Evolutionary conservation across 1,139 yeast genomes (phyloP), one percentile per base, ranked within the genome.

Genomic region (Suhomyces taliae): DNA sequence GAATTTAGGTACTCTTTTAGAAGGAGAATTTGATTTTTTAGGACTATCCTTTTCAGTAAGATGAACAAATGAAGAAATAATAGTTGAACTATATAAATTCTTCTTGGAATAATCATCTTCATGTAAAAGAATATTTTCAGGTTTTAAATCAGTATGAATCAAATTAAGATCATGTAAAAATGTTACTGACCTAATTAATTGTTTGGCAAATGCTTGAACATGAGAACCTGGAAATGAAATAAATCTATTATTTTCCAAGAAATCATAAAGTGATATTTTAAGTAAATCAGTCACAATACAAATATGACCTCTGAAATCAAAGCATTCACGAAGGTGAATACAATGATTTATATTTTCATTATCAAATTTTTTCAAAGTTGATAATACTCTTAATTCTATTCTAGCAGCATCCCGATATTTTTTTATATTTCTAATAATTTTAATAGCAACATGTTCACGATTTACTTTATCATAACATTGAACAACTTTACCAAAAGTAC

Each of bases 401-500:
- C 83, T 83, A 7, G 96, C 95, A 1, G 96, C 97, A 62, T 85
- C 91, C 50, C 93, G 70, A 60, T 87, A 87, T 65, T 87, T 83
- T 33, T 87, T 90, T 35, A 87, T 83, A 41, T 89, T 85, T 53
- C 88, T 74, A 42, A 95, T 93, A 53, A 95, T 89, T 65, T 95
- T 95, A 53, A 93, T 86, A 1, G 99, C 99, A 45, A 90, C 95
- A 46, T 79, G 78, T 50, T 81, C 79, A 35, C 82, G 73, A 45
- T 78, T 78, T 40, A 75, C 69, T 50, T 75, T 76, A 59, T 85
- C 91, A 53, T 70, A 70, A 43, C 90, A 87, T 57, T 83, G 83
- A 36, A 90, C 87, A 11, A 95, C 99, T 63, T 91, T 93, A 15
- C 99, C 99, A 72, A 93, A 95, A 0, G 99, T 95, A 7, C 99